phyloP scores from a whole-genome alignment of 2,329 filamentous ascomycete genomes.

The Colletotrichum tanaceti region DNA sequence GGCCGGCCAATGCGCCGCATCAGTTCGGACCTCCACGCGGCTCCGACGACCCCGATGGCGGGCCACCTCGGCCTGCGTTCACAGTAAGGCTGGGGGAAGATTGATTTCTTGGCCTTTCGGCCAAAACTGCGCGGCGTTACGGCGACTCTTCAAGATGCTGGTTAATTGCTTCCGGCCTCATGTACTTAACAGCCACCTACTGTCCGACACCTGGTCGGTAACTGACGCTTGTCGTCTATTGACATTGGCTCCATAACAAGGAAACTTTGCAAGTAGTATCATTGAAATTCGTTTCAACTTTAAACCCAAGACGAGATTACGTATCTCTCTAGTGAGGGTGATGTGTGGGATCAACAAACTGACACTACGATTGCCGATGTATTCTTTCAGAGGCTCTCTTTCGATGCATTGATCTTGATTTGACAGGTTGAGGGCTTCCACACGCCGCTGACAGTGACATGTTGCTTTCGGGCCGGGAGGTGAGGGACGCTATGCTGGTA shows the following conservation, averaged over 20 bases:
- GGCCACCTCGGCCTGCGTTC: conserved; percentile 6
- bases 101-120: neutral
- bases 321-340: too few relatives aligned
- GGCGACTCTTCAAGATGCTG: neutral
- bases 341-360: too few relatives aligned
- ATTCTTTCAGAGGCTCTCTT: too few relatives aligned
- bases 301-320: too few relatives aligned
- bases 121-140: neutral
- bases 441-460: too few relatives aligned
- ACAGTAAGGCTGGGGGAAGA: conserved; percentile 35
- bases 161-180: neutral
- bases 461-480: too few relatives aligned
- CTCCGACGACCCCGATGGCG: conserved; percentile 7
- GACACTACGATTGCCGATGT: too few relatives aligned
- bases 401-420: too few relatives aligned
- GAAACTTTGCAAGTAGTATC: neutral
- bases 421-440: too few relatives aligned
- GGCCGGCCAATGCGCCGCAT: neutral
- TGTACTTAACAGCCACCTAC: neutral
- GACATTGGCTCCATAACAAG: neutral
- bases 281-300: too few relatives aligned
- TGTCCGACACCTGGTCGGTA: too few relatives aligned
- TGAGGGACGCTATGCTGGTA: too few relatives aligned
- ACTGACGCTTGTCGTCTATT: neutral
- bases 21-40: conserved; percentile 6